Evolutionary conservation across 2,329 filamentous ascomycete species (phyloP), one percentile per base, ranked within the genome.

Genomic region (Monosporascus sp.): DNA sequence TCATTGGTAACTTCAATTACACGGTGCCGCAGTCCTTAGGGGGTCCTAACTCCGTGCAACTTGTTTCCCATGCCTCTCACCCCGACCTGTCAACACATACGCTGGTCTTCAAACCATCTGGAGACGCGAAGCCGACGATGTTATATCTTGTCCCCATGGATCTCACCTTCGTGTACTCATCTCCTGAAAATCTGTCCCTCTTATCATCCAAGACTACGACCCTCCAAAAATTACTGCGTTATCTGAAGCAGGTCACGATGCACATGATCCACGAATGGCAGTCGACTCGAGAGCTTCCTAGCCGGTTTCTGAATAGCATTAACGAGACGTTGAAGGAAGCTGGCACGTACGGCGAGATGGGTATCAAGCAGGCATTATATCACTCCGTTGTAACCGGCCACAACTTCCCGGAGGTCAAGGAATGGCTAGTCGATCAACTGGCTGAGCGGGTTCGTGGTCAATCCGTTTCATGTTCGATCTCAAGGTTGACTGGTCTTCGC

Each of bases 371-470:
- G 46, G 89, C 89, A 4, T 72, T 96, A 8, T 96, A 90, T 66
- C 91, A 96, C 64, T 81, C 93, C 0, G 88, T 91, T 5, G 84
- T 91, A 31, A 96, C 91, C 0, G 92, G 92, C 0, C 84, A 94
- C 64, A 91, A 88, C 26, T 84, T 87, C 50, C 80, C 83, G 9
- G 80, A 84, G 20, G 77, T 97, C 51, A 86, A 85, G 55, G 91
- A 97, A 67, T 99, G 95, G 87, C 78, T 99, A 1, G 83, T 92
- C 5, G 91, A 96, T 64, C 88, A 88, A 59, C 74, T 97, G 31
- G 83, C 85, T 7, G 90, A 95, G 65, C 78, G 89, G 57, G 89
- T 92, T 75, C 64, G 81, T 69, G 31, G 9, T 17, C 19, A 3
- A 22, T 37, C 50, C 1, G 45, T 22, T 37, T 20, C 27, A 24